Percentiles rank a stretch among this genome's conserved stretches.
phyloP scores from a whole-genome alignment of 1,139 yeast species.

The Pichia sp. region DNA sequence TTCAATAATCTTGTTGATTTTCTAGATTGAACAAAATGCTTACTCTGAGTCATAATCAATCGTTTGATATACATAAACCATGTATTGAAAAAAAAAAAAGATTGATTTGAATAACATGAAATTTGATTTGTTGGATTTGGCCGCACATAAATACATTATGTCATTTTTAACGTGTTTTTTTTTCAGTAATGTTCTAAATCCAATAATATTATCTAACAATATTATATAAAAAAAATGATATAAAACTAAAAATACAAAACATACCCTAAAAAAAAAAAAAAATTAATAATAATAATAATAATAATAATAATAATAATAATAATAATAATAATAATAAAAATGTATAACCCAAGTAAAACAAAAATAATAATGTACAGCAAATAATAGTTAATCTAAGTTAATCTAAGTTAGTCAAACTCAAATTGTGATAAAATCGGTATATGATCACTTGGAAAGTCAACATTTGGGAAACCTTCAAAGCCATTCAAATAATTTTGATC shows the following conservation, averaged over 20 bases:
- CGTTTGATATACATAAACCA: neutral
- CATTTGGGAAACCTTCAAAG: conserved; percentile 35
- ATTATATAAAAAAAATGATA: neutral
- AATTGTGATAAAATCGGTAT: conserved; percentile 33
- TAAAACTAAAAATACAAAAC: neutral
- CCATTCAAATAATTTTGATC: conserved; percentile 20
- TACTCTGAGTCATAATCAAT: conserved; percentile 7
- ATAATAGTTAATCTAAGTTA: neutral
- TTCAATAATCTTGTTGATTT: neutral
- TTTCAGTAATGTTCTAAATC: too few species aligned
- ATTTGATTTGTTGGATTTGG: neutral
- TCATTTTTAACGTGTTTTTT: too few species aligned
- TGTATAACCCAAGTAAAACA: neutral
- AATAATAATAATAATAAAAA: neutral
- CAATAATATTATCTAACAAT: neutral
- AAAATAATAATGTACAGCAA: neutral
- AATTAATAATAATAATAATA: neutral
- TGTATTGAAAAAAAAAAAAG: neutral
- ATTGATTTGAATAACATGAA: neutral
- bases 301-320: too few species aligned
- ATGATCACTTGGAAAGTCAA: conserved; percentile 40
- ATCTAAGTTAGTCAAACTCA: conserved; percentile 10
- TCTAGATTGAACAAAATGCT: conserved; percentile 3
- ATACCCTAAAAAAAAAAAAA: neutral
- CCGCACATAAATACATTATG: neutral